These are phyloP conservation scores for Dipteronia sinensis DNA, from an alignment of 345 rosid genomes.

Conservation along the genomic window DNA sequence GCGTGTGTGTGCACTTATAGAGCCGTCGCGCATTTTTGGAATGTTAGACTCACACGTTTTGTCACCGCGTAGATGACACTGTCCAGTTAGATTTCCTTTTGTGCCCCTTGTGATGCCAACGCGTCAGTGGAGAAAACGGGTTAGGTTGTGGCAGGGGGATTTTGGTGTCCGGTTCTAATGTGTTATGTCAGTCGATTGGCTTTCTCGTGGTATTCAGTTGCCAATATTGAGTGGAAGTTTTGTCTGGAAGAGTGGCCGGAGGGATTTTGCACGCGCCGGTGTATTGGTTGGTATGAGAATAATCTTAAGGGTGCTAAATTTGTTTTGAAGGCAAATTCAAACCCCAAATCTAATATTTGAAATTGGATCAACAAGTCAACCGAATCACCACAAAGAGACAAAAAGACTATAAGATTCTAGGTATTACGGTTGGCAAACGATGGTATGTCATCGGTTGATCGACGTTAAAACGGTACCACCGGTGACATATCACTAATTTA, in stretches of 20 bases:
- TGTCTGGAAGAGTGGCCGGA: not conserved
- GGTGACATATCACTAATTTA: too few species aligned
- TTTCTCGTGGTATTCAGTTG: not conserved
- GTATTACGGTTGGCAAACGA: too few species aligned
- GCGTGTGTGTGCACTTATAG: constrained; percentile 37
- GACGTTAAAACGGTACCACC: too few species aligned
- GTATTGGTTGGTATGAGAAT: not conserved
- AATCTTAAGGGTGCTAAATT: not conserved
- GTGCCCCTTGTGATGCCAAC: not conserved
- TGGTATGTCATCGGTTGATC: too few species aligned
- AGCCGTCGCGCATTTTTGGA: constrained; percentile 16
- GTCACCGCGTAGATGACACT: not conserved
- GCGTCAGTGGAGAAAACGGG: too few species aligned
- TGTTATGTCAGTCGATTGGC: not conserved
- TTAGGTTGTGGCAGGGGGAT: constrained; percentile 10
- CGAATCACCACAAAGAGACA: not conserved
- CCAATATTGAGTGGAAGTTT: not conserved
- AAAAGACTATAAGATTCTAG: too few species aligned
- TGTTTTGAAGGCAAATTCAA: not conserved
- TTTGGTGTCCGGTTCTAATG: not conserved
- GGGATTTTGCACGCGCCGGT: constrained; percentile 17
- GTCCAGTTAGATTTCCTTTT: not conserved
- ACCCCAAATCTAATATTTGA: not conserved
- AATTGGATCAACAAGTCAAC: not conserved
- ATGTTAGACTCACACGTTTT: constrained; percentile 15